phyloP scores from a whole-genome alignment of 208 protist genomes.

The Herpetomonas samuelpessoai region DNA sequence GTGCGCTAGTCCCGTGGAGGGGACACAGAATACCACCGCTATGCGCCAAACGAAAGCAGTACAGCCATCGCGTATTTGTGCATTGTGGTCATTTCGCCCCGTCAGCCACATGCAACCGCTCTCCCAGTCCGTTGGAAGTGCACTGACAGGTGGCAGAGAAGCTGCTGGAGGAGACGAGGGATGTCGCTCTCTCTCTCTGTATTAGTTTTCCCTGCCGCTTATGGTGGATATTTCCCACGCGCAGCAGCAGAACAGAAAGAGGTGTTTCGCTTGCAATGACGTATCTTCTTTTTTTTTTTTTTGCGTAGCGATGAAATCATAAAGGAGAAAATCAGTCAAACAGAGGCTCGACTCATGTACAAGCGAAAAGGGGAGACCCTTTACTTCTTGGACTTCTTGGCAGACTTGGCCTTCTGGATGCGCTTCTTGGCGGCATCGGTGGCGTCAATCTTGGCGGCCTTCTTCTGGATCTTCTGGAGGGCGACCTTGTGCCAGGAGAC shows the following conservation, averaged over 20 bases:
- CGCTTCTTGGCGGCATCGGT: conserved; percentile 77
- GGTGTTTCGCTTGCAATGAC: not conserved
- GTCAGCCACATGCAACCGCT: too few species aligned
- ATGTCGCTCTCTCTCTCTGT: too few species aligned
- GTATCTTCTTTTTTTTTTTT: conserved; percentile 1
- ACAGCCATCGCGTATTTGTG: too few species aligned
- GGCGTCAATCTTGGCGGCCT: conserved; percentile 78
- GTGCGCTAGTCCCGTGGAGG: too few species aligned
- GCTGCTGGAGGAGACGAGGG: too few species aligned
- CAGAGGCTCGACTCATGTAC: not conserved
- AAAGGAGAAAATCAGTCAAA: conserved; percentile 13
- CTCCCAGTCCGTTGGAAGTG: too few species aligned
- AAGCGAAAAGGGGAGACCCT: not conserved
- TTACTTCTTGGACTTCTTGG: conserved; percentile 53
- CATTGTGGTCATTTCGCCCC: too few species aligned
- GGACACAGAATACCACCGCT: too few species aligned
- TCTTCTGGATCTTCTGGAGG: conserved; percentile 86
- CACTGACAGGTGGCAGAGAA: too few species aligned
- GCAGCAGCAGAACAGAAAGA: too few species aligned
- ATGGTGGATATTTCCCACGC: not conserved
- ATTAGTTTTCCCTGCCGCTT: not conserved
- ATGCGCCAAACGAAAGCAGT: too few species aligned
- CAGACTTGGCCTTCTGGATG: conserved; percentile 85
- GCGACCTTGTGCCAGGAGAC: conserved; percentile 90
- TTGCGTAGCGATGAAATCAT: conserved; percentile 6